Evolutionary conservation across 2,329 filamentous ascomycete genomes (phyloP).

Genomic region (Pseudogymnoascus sp.): DNA sequence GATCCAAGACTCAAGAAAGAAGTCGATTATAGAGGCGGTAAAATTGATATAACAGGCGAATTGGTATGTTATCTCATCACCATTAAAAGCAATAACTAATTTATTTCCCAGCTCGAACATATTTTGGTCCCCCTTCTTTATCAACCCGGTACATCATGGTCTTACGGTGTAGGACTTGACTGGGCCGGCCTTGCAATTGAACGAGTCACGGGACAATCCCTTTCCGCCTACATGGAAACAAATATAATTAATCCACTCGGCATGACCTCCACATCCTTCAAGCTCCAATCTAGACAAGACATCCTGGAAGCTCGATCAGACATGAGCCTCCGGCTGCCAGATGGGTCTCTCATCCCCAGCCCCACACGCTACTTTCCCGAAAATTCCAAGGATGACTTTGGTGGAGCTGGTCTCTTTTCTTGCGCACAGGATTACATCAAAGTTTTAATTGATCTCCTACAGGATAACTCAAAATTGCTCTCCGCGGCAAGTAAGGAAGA

Average conservation of each 20-base stretch:
- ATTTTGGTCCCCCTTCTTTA: conserved; percentile 47
- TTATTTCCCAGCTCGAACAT: not conserved
- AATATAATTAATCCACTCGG: conserved; percentile 43
- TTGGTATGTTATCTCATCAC: conserved; percentile 4
- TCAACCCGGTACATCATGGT: conserved; percentile 55
- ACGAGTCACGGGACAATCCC: conserved; percentile 33
- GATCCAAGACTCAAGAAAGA: not conserved
- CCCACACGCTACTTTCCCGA: conserved; percentile 34
- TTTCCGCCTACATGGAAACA: conserved; percentile 44
- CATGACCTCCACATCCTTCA: conserved; percentile 48
- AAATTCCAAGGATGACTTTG: conserved; percentile 29
- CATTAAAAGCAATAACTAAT: not conserved
- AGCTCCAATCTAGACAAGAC: conserved; percentile 35
- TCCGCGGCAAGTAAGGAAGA: conserved; percentile 33
- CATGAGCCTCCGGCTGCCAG: not conserved
- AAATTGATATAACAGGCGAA: conserved; percentile 27
- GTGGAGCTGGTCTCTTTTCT: conserved; percentile 33
- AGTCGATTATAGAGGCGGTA: conserved; percentile 22
- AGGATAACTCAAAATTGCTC: conserved; percentile 43
- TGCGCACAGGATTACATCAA: conserved; percentile 39
- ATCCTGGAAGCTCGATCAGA: conserved; percentile 14
- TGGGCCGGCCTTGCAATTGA: conserved; percentile 39
- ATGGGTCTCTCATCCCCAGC: not conserved
- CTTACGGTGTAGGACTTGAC: conserved; percentile 43
- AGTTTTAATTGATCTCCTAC: conserved; percentile 52